Conservation (phyloP, 306 rosid species). For the Pterocarpus macrocarpus region DNA sequence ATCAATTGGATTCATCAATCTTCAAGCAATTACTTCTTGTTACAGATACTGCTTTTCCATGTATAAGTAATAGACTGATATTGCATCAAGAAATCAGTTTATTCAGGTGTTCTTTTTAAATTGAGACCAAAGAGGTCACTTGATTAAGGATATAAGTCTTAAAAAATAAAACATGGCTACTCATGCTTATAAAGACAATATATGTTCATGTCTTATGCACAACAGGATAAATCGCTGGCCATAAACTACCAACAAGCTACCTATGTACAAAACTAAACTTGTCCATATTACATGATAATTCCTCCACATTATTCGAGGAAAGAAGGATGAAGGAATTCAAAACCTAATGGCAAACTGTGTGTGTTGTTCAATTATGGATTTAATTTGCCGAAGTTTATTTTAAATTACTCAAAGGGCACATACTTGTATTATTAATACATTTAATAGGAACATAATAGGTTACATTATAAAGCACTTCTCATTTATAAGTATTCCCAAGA, state of each 20-base stretch:
- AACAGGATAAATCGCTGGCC: not conserved
- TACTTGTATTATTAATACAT: not conserved
- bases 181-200: not conserved
- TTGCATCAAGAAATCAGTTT: no score
- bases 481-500: no score
- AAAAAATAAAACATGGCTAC: not conserved
- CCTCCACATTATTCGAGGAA: not conserved
- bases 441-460: not conserved
- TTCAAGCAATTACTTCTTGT: conserved; percentile 22
- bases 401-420: not conserved
- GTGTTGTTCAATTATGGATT: not conserved
- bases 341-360: no score
- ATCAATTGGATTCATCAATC: conserved; percentile 3
- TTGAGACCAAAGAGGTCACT: not conserved
- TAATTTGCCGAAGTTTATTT: no score
- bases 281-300: conserved; percentile 13
- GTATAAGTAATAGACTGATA: no score
- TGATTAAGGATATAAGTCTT: not conserved
- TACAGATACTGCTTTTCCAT: not conserved
- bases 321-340: no score
- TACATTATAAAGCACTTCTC: not conserved
- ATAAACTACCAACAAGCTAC: conserved; percentile 15
- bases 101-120: no score
- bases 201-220: conserved; percentile 3
- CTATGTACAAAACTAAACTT: not conserved